A percentile compares a stretch with the other conserved stretches of the same genome.
phyloP scores from a whole-genome alignment of 768 basidiomycete species.

The Psilocybe tampanensis region DNA sequence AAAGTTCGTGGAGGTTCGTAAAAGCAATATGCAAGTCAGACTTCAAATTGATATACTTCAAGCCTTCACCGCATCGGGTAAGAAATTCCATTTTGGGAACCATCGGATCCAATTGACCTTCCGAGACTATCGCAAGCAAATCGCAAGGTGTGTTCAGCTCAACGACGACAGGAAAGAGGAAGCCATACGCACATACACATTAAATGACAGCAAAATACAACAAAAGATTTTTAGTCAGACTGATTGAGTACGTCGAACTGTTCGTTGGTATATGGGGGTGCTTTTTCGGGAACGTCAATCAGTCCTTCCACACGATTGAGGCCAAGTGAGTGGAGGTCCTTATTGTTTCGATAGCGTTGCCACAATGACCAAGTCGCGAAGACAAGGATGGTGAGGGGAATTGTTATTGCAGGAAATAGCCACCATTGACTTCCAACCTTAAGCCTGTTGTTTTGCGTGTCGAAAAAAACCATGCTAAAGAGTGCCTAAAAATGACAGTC shows the following conservation, averaged over 20 bases:
- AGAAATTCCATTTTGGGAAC: not conserved
- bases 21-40: no score
- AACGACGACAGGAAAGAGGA: no score
- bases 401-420: constrained; percentile 22
- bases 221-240: not conserved
- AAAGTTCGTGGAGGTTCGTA: no score
- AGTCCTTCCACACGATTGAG: not conserved
- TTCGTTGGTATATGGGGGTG: not conserved
- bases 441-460: constrained; percentile 7
- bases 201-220: no score
- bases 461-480: constrained; percentile 29
- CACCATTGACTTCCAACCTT: constrained; percentile 17
- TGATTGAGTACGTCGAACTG: not conserved
- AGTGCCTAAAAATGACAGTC: constrained; percentile 16
- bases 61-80: not conserved
- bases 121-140: no score
- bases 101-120: not conserved
- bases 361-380: constrained; percentile 20
- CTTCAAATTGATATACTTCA: not conserved
- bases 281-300: not conserved
- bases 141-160: no score
- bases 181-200: no score
- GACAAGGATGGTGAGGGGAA: constrained; percentile 23
- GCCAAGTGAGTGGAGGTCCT: not conserved
- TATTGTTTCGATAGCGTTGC: constrained; percentile 6